Percentiles rank a stretch among this genome's conserved stretches.
Evolutionary conservation across 2,329 filamentous ascomycete species (phyloP).

Genomic region (Talaromyces sp.): DNA sequence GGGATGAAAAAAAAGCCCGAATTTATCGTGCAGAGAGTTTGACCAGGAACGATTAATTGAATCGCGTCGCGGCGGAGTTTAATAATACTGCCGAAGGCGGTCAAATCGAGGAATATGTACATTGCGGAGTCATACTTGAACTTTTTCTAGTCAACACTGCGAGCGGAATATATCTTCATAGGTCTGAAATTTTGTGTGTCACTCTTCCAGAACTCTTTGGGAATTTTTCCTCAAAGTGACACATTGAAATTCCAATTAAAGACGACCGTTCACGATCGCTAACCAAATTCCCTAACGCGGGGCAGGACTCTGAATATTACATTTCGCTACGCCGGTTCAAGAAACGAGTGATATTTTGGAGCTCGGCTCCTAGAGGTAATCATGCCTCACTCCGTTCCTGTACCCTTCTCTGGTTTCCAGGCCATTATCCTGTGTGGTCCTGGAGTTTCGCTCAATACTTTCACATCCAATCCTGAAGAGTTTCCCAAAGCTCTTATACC

Average conservation of each 20-base stretch:
- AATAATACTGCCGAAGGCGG: constrained; percentile 17
- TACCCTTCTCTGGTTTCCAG: constrained; percentile 59
- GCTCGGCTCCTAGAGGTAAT: constrained; percentile 3
- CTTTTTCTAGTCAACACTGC: not conserved
- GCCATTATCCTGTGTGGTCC: constrained; percentile 49
- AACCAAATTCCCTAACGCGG: constrained; percentile 1
- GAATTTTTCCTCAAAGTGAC: not conserved
- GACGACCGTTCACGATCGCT: not conserved
- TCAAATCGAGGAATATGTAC: constrained; percentile 3
- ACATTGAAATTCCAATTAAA: not conserved
- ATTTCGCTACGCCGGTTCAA: not conserved
- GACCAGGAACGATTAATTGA: not conserved
- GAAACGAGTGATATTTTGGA: not conserved
- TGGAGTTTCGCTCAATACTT: constrained; percentile 49
- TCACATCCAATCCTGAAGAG: constrained; percentile 49
- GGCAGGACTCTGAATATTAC: constrained; percentile 2
- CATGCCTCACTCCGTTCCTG: constrained; percentile 33
- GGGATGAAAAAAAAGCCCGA: not conserved
- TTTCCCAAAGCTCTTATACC: constrained; percentile 50
- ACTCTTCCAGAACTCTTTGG: no score
- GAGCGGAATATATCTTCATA: not conserved
- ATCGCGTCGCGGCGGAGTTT: not conserved
- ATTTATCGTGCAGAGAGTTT: not conserved
- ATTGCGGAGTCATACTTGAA: constrained; percentile 8
- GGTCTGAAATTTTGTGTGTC: no score